Evolutionary conservation across 169 alveolate species (phyloP), one percentile per base, ranked within the genome.

Genomic region (Babesia gibsoni): DNA sequence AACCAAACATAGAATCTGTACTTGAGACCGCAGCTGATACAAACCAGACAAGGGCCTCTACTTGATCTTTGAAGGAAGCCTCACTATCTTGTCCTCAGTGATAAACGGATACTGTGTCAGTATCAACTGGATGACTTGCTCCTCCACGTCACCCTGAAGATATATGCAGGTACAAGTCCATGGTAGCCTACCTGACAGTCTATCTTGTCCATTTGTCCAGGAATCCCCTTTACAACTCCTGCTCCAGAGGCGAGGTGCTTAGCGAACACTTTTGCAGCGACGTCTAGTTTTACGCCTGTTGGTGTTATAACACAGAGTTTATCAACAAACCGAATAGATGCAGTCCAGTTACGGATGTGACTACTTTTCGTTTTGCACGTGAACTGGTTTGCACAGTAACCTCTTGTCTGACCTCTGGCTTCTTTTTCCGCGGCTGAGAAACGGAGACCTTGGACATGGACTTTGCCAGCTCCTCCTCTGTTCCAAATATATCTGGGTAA

Each of bases 171-270:
- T 22, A 49, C 18, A 1, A n/a, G 18, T 23, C 42, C 23, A 29
- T 18, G 12, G 22, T n/a, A 4, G 27, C 74, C 42, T 69, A 88
- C 93, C 82, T 88, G 93, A 37, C 77, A 63, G 50, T 88, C 93
- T 59, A 88, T 73, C 18, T 84, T 79, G 69, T 88, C 93, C 32
- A 89, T 82, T 30, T 87, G 87, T 4, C 93, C 93, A 27, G 84
- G 84, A 3, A 72, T 52, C 35, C 94, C 94, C 89, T 92, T 92
- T 5, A 91, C 91, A 27, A 92, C 94, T 0, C 93, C 84, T 10
- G 95, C 92, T 30, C 96, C 96, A 29, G 95, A 89, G 6, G 96
- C 92, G 56, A 87, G 91, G 46, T 81, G 92, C 48, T 88, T 84
- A n/a, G 95, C 84, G 67, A 92, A 92, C 48, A 84, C 80, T 73